Evolutionary conservation across 495 filamentous ascomycete genomes (phyloP), one percentile per base, ranked within the genome.

Genomic region (Aspergillus asperescens): DNA sequence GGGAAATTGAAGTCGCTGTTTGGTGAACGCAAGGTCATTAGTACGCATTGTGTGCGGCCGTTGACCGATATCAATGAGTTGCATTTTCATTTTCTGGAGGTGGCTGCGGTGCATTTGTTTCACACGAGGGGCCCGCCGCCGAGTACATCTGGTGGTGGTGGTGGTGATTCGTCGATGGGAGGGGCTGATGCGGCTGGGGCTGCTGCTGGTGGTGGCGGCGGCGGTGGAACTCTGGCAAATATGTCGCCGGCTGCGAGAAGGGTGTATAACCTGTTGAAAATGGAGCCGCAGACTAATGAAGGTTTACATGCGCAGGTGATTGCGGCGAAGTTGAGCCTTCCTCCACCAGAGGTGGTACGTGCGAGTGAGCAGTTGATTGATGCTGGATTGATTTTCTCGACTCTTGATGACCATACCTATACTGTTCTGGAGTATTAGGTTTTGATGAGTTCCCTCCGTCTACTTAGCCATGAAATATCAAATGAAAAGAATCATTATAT

Each of bases 21-120:
- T 71, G 82, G 82, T 58, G 84, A 85, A 64, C 92, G 88, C 75
- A 77, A 82, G 27, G 84, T 90, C 69, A 76, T 97, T 25, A 81
- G 78, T 49, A 85, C 88, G n/a, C 85, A 92, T 62, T 78, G 85
- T 58, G 84, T 97, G 42, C 81, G 88, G 32, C 82, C 85, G 5
- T 67, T 97, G 39, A 74, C 77, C 16, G 84, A 97, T 64, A 86
- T 86, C 71, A 96, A 96, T 72, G 94, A 98, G 76, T 72, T 98
- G 59, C 84, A 84, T 61, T 89, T 84, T 62, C 92, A 96, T 68
- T 61, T 96, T 45, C 80, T 98, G 6, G 91, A 97, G 66, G 88
- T 90, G 5, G 86, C 88, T 1, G 87, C 83, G 45, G 83, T 91
- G 35, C 93, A 97, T 68, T 69, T 98, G 34, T 85, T 86, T 71